Conservation (phyloP, 176 grass and related monocot species). For the Stipa capillata region DNA sequence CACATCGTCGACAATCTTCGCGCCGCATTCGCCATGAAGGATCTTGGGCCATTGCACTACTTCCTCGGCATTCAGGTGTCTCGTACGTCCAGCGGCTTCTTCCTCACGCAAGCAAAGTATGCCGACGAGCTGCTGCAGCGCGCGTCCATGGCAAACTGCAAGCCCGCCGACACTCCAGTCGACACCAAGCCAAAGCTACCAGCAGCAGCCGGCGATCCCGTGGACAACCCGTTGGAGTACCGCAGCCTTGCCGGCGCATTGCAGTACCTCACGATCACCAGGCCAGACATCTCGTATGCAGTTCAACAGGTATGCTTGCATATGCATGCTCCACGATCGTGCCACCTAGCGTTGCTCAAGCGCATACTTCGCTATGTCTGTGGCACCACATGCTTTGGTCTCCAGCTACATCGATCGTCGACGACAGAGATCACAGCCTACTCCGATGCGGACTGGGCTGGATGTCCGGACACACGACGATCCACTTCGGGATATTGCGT, state of each 20-base stretch:
- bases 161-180: not conserved
- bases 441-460: not conserved
- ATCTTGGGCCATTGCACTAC: not conserved
- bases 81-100: rapidly evolving
- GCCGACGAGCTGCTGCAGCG: not conserved
- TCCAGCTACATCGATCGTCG: not conserved
- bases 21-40: not conserved
- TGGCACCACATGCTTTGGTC: not conserved
- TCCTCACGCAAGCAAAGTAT: not conserved
- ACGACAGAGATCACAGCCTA: not conserved
- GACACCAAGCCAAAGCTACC: not conserved
- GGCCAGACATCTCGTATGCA: rapidly evolving
- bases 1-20: rapidly evolving
- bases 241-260: not conserved
- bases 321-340: not conserved
- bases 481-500: no score
- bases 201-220: rapidly evolving
- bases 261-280: not conserved
- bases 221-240: not conserved
- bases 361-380: not conserved
- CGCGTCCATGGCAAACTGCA: not conserved
- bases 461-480: no score
- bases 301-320: not conserved
- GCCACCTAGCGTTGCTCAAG: not conserved
- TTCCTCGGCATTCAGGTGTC: not conserved